Percentiles rank a stretch among this genome's conserved stretches.
Conservation (phyloP, 176 grass and related monocot genomes). For the Pharus latifolius region DNA sequence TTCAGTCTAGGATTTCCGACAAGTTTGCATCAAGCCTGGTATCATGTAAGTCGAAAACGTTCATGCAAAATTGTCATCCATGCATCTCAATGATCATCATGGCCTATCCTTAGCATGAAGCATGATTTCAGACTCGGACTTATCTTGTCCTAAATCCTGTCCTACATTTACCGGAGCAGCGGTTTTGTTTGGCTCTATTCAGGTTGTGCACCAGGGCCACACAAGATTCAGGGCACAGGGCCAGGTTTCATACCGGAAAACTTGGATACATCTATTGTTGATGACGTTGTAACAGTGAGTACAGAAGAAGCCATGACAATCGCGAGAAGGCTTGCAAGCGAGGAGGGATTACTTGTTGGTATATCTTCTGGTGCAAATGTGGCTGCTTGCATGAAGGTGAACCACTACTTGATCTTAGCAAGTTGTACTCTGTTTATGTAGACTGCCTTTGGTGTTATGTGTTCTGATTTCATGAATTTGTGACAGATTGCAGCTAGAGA, state of each 20-base stretch:
- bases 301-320: constrained; percentile 47
- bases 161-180: too few relatives aligned
- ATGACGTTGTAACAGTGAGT: constrained; percentile 43
- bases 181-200: background rate
- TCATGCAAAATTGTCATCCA: too few relatives aligned
- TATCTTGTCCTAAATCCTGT: too few relatives aligned
- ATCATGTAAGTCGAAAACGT: too few relatives aligned
- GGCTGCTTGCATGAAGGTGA: constrained; percentile 51
- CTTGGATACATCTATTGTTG: constrained; percentile 39
- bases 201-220: constrained; percentile 34
- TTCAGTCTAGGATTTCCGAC: too few relatives aligned
- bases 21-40: too few relatives aligned
- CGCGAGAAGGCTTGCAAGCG: constrained; percentile 47
- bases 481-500: constrained; percentile 39
- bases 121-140: too few relatives aligned
- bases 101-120: too few relatives aligned
- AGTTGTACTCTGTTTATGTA: too few relatives aligned
- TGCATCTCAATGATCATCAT: too few relatives aligned
- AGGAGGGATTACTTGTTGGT: constrained; percentile 66
- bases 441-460: background rate
- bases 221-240: constrained; percentile 49
- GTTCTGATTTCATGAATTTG: background rate
- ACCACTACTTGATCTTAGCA: background rate
- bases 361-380: constrained; percentile 70
- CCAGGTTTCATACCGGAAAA: constrained; percentile 34